Conservation (phyloP, 352 stramenopile genomes). For the Phytophthora hybrid region DNA sequence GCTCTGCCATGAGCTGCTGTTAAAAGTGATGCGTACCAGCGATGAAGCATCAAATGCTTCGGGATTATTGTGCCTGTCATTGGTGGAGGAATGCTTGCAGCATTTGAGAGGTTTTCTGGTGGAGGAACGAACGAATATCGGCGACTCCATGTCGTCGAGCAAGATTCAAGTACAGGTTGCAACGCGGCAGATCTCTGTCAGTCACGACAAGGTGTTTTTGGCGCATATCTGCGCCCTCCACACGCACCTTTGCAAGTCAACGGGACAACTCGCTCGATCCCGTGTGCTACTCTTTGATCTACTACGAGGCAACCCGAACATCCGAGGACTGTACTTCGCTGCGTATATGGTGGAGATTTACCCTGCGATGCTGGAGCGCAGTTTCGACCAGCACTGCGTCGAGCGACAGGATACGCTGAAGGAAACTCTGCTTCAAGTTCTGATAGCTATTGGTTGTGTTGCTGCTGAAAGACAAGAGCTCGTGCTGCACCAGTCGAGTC, state of each 20-base stretch:
- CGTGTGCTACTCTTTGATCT: conserved; percentile 61
- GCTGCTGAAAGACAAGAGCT: conserved; percentile 43
- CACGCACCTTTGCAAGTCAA: conserved; percentile 41
- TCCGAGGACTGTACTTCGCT: conserved; percentile 55
- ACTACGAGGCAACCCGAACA: conserved; percentile 45
- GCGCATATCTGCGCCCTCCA: conserved; percentile 52
- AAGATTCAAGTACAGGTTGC: conserved; percentile 10
- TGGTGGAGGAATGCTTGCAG: conserved; percentile 41
- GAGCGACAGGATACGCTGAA: neutral
- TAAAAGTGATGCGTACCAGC: conserved; percentile 16
- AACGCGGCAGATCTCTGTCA: conserved; percentile 22
- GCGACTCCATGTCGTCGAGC: conserved; percentile 13
- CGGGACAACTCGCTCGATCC: conserved; percentile 29
- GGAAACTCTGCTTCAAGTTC: neutral
- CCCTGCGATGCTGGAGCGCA: neutral
- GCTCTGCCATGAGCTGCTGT: conserved; percentile 40
- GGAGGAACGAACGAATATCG: conserved; percentile 20
- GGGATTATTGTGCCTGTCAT: conserved; percentile 4
- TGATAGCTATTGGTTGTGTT: conserved; percentile 5
- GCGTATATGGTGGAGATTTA: conserved; percentile 6
- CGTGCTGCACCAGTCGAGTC: conserved; percentile 40
- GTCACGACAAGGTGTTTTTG: conserved; percentile 53
- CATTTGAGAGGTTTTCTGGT: conserved; percentile 35
- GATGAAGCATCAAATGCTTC: neutral
- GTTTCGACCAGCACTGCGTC: neutral